A percentile compares a stretch with the other conserved stretches of the same genome.
These are phyloP conservation scores for Pilasporangium apinafurcum DNA, from an alignment of 352 stramenopile species.

Conservation along the genomic window DNA sequence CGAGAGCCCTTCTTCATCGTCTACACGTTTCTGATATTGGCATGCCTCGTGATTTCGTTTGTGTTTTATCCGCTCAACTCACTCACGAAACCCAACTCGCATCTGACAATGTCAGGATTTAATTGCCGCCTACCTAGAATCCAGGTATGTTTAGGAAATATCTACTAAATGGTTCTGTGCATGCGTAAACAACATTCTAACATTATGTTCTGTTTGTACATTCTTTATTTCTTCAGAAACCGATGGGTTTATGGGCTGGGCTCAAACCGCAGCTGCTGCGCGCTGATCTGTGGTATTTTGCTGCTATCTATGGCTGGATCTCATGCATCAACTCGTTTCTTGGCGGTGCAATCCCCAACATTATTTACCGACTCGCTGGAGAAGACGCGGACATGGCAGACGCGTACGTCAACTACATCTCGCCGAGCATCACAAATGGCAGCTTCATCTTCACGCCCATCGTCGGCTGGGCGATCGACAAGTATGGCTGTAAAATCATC, in stretches of 20 bases:
- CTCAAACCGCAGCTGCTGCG: conserved; percentile 16
- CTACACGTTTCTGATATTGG: conserved; percentile 20
- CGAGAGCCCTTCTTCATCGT: conserved; percentile 28
- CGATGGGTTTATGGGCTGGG: conserved; percentile 14
- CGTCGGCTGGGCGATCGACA: conserved; percentile 11
- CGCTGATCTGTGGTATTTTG: conserved; percentile 34
- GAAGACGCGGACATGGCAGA: conserved; percentile 7
- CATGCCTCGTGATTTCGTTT: conserved; percentile 12
- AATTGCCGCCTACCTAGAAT: conserved; percentile 2
- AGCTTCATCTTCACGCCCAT: conserved; percentile 12
- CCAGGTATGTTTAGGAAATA: conserved; percentile 6
- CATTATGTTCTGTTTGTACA: too few species aligned
- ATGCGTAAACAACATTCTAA: too few species aligned
- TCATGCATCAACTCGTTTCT: conserved; percentile 34
- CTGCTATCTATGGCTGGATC: conserved; percentile 33
- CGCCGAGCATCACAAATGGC: conserved; percentile 28
- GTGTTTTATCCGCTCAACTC: conserved; percentile 19
- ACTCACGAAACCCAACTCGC: conserved; percentile 9
- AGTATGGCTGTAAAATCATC: conserved; percentile 8
- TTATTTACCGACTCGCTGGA: conserved; percentile 21
- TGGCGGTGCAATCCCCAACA: conserved; percentile 34
- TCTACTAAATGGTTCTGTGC: too few species aligned
- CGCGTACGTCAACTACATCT: conserved; percentile 33
- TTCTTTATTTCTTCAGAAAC: conserved; percentile 20
- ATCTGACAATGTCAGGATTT: conserved; percentile 18